Conservation (phyloP, 495 filamentous ascomycete species). For the Paragyromitra xinjiangensis region DNA sequence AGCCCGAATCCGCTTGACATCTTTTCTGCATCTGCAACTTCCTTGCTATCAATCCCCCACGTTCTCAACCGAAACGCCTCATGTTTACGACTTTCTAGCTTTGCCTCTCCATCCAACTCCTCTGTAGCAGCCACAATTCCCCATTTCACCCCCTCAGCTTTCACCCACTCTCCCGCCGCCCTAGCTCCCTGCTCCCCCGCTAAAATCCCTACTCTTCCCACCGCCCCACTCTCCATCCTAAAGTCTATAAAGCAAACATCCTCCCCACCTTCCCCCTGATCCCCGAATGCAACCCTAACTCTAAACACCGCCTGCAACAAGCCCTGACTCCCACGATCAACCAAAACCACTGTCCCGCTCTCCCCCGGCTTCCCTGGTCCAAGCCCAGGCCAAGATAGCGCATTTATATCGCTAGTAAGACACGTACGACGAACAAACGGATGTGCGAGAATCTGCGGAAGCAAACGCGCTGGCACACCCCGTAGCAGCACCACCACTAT, state of each 20-base stretch:
- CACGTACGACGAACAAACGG: slow-evolving; percentile 16
- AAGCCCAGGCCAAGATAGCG: slow-evolving; percentile 27
- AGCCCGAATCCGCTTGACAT: not conserved
- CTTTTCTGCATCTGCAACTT: not conserved
- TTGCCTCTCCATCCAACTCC: too few relatives aligned
- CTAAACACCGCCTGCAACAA: slow-evolving; percentile 16
- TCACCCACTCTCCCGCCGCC: slow-evolving; percentile 12
- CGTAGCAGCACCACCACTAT: slow-evolving; percentile 17
- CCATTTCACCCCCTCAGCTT: slow-evolving; percentile 19
- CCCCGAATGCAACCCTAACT: slow-evolving; percentile 26
- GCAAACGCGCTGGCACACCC: slow-evolving; percentile 10
- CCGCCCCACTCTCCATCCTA: not conserved
- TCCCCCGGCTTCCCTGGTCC: slow-evolving; percentile 21
- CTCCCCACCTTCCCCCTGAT: slow-evolving; percentile 23
- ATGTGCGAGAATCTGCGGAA: slow-evolving; percentile 11
- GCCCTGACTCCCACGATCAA: not conserved
- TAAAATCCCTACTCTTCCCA: slow-evolving; percentile 27
- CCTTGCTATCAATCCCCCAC: not conserved
- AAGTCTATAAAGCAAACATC: slow-evolving; percentile 34
- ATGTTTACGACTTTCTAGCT: not conserved
- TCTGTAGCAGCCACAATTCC: slow-evolving; percentile 8
- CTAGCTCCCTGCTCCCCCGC: not conserved
- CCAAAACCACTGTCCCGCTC: slow-evolving; percentile 26
- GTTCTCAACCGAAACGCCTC: not conserved
- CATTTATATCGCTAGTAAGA: slow-evolving; percentile 18